phyloP scores from a whole-genome alignment of 768 basidiomycete genomes.

The Hypsizygus marmoreus region DNA sequence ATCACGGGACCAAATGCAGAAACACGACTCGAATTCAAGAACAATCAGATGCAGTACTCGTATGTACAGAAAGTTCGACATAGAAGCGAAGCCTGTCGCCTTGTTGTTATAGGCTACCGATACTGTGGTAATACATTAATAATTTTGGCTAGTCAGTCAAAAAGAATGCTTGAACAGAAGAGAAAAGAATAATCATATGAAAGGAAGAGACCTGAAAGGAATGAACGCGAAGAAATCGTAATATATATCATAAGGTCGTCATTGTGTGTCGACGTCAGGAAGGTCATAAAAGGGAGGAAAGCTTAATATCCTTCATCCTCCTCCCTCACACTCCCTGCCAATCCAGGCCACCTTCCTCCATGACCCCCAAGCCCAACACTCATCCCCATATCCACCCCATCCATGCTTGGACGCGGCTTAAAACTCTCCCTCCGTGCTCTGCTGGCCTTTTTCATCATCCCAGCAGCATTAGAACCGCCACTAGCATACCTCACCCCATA shows the following conservation, averaged over 20 bases:
- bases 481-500: conserved; percentile 30
- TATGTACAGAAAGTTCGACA: no score
- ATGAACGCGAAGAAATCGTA: background rate
- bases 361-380: conserved; percentile 26
- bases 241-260: conserved; percentile 3
- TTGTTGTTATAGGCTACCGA: no score
- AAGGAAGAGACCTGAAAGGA: background rate
- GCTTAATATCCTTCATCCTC: conserved; percentile 46
- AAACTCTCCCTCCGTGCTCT: conserved; percentile 76
- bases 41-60: no score
- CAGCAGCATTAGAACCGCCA: conserved; percentile 22
- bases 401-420: conserved; percentile 76
- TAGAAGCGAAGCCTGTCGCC: no score
- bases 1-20: no score
- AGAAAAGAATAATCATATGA: background rate
- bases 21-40: no score
- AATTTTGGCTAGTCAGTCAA: no score
- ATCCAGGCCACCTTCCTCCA: conserved; percentile 32
- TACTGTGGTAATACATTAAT: no score
- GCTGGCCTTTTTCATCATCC: conserved; percentile 47
- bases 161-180: conserved; percentile 2
- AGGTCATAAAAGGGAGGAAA: background rate
- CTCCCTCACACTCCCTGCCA: conserved; percentile 44
- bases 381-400: conserved; percentile 36
- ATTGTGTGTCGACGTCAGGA: conserved; percentile 7